A percentile compares a stretch with the other conserved stretches of the same genome.
Conservation (phyloP, 176 grass and related monocot genomes). For the bread wheat (Triticum aestivum) region DNA sequence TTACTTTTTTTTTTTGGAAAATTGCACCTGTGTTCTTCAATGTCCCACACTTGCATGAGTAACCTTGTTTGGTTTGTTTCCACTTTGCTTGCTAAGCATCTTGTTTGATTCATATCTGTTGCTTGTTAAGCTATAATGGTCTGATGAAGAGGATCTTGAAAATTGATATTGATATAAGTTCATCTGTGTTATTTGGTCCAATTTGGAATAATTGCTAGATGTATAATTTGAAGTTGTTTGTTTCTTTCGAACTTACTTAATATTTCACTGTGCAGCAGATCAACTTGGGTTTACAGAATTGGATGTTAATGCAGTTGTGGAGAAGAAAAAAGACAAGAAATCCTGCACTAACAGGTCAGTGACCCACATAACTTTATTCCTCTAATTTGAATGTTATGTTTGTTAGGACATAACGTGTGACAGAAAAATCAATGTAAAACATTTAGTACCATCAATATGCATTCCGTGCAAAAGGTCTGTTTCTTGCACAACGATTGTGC, state of each 20-base stretch:
- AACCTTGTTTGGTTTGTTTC: constrained; percentile 8
- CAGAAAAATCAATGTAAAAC: neutral
- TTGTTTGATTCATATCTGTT: constrained; percentile 8
- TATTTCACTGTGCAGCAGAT: neutral
- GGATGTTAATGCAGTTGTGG: neutral
- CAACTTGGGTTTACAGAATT: neutral
- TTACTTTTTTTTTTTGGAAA: neutral
- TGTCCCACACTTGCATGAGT: neutral
- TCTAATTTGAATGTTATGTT: neutral
- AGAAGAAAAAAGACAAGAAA: neutral
- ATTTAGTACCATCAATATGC: neutral
- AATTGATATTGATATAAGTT: neutral
- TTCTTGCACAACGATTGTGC: neutral
- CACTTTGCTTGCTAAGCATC: neutral
- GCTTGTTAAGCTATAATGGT: neutral
- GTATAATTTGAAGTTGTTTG: neutral
- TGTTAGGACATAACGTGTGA: neutral
- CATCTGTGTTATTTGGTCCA: neutral
- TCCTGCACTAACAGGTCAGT: neutral
- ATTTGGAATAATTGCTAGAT: neutral
- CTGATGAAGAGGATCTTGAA: neutral
- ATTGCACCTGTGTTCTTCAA: neutral
- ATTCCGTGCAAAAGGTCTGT: neutral
- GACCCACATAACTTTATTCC: constrained; percentile 1
- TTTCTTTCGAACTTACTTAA: neutral